Conservation (phyloP, 345 rosid species). For the Mercurialis annua region DNA sequence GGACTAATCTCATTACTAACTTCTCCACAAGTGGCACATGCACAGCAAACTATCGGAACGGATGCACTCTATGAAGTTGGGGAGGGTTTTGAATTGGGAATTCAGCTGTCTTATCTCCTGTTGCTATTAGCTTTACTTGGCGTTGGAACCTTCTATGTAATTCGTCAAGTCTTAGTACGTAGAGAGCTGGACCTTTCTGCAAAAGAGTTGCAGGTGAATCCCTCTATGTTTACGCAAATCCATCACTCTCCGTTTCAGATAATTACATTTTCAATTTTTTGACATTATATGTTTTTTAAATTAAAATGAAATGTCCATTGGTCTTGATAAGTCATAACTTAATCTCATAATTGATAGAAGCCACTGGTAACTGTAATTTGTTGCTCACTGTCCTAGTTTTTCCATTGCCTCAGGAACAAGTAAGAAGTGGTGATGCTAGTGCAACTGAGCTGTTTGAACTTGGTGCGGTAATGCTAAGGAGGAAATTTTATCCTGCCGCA, state of each 20-base stretch:
- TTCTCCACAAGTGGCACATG: slow-evolving; percentile 60
- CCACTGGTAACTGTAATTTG: slow-evolving; percentile 3
- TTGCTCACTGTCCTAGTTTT: slow-evolving; percentile 10
- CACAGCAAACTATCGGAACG: slow-evolving; percentile 38
- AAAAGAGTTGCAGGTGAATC: slow-evolving; percentile 78
- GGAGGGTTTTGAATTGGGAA: slow-evolving; percentile 82
- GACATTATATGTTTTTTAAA: slow-evolving; percentile 1
- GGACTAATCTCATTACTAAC: slow-evolving; percentile 51
- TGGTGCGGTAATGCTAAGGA: slow-evolving; percentile 91
- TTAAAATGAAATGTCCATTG: not conserved
- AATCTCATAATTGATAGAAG: not conserved
- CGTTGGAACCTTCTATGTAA: slow-evolving; percentile 80
- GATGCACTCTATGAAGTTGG: slow-evolving; percentile 64
- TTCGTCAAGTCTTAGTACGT: slow-evolving; percentile 91
- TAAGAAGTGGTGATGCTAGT: slow-evolving; percentile 97
- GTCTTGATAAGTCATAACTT: not conserved
- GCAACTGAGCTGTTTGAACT: slow-evolving; percentile 93
- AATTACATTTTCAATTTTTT: not conserved
- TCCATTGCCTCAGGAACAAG: slow-evolving; percentile 66
- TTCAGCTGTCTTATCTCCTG: slow-evolving; percentile 84
- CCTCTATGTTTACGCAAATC: not conserved
- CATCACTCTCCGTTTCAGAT: not conserved
- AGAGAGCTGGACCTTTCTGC: slow-evolving; percentile 99
- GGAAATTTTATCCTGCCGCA: slow-evolving; percentile 92
- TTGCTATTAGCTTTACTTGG: slow-evolving; percentile 78